Evolutionary conservation across 1,139 yeast genomes (phyloP).

Genomic region (Suhomyces maxii): DNA sequence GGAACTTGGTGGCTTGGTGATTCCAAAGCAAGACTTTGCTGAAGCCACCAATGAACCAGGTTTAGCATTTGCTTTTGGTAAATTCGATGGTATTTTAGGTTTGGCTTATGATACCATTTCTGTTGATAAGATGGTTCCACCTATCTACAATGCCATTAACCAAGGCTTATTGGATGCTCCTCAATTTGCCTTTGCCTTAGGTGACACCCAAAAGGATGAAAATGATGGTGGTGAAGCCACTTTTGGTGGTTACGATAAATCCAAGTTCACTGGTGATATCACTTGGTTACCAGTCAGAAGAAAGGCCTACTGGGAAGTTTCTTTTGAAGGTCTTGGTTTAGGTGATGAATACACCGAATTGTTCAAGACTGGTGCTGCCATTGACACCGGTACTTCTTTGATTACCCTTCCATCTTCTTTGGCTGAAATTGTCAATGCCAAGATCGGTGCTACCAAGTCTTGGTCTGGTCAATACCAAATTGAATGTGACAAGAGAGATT

Average conservation of each 20-base stretch:
- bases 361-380: constrained; percentile 88
- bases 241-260: constrained; percentile 87
- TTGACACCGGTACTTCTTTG: constrained; percentile 97
- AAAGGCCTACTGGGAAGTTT: constrained; percentile 99
- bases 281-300: constrained; percentile 97
- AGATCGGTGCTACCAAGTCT: constrained; percentile 94
- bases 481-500: constrained; percentile 81
- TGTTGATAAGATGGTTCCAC: constrained; percentile 87
- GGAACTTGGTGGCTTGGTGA: constrained; percentile 76
- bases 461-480: constrained; percentile 97
- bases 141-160: constrained; percentile 83
- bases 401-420: constrained; percentile 91
- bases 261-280: constrained; percentile 74
- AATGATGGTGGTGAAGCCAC: constrained; percentile 85
- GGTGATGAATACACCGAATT: constrained; percentile 90
- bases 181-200: constrained; percentile 86
- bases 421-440: constrained; percentile 91
- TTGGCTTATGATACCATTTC: constrained; percentile 90
- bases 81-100: constrained; percentile 95
- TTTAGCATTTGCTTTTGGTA: constrained; percentile 95
- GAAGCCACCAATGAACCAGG: constrained; percentile 98
- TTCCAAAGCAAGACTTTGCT: constrained; percentile 89
- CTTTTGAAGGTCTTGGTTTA: constrained; percentile 82
- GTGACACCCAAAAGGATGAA: constrained; percentile 65
- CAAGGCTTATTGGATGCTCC: constrained; percentile 79